These are phyloP conservation scores for Aphanomyces euteiches DNA, from an alignment of 352 stramenopile species.

Conservation along the genomic window DNA sequence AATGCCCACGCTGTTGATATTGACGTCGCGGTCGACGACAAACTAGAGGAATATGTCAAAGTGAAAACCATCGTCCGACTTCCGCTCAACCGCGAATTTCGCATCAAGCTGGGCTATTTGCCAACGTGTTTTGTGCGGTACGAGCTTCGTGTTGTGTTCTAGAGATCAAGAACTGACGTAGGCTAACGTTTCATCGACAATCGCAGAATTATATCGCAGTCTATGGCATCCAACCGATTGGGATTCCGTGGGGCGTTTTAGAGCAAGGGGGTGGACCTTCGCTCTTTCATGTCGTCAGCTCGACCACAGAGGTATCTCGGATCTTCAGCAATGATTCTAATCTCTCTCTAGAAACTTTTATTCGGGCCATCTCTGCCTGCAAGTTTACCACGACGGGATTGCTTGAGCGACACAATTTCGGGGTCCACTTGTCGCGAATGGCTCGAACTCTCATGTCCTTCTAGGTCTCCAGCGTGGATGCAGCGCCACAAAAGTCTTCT, in stretches of 20 bases:
- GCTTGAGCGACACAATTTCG: slow-evolving; percentile 35
- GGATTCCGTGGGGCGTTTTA: slow-evolving; percentile 51
- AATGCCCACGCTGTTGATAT: slow-evolving; percentile 63
- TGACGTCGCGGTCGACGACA: slow-evolving; percentile 64
- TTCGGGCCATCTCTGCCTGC: slow-evolving; percentile 36
- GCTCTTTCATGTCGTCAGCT: slow-evolving; percentile 56
- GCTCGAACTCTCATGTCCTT: background rate
- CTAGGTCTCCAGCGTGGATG: slow-evolving; percentile 37
- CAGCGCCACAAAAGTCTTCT: slow-evolving; percentile 33
- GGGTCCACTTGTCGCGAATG: slow-evolving; percentile 16
- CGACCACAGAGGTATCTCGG: slow-evolving; percentile 45
- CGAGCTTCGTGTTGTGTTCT: background rate
- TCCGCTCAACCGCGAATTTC: slow-evolving; percentile 53
- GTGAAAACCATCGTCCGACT: slow-evolving; percentile 52
- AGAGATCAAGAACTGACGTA: slow-evolving; percentile 22
- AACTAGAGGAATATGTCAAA: slow-evolving; percentile 52
- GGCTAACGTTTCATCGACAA: slow-evolving; percentile 52
- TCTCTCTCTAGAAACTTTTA: slow-evolving; percentile 31
- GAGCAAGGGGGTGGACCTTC: slow-evolving; percentile 52
- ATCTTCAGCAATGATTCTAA: background rate
- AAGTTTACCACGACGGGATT: slow-evolving; percentile 37
- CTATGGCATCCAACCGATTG: slow-evolving; percentile 49
- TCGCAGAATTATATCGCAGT: slow-evolving; percentile 55
- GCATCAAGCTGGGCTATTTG: slow-evolving; percentile 55
- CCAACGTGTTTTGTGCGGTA: slow-evolving; percentile 61